Evolutionary conservation across 768 basidiomycete species (phyloP).

Genomic region (Psilocybe cyanescens): DNA sequence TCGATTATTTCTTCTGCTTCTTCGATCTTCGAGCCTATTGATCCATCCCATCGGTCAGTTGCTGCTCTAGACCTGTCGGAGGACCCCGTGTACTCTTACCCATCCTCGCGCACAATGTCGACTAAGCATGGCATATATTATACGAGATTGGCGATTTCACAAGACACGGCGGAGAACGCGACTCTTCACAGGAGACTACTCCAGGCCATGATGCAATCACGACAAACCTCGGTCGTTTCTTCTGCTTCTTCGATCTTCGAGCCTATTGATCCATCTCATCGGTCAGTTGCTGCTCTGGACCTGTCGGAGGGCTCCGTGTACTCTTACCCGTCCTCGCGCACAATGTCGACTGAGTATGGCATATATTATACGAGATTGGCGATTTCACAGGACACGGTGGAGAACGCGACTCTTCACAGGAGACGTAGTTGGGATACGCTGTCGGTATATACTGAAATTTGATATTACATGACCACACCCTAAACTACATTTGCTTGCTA

Average conservation of each 20-base stretch:
- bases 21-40: background rate
- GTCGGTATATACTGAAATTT: background rate
- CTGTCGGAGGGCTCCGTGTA: too few species aligned
- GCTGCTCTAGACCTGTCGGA: background rate
- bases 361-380: too few species aligned
- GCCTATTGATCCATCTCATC: too few species aligned
- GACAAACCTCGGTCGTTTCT: background rate
- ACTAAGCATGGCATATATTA: background rate
- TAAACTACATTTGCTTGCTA: too few species aligned
- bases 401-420: too few species aligned
- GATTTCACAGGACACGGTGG: too few species aligned
- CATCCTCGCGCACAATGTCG: background rate
- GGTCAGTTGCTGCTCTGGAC: too few species aligned
- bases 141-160: background rate
- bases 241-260: background rate
- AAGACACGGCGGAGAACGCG: background rate
- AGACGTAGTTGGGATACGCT: background rate
- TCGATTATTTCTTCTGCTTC: background rate
- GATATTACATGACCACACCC: background rate
- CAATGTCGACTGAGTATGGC: too few species aligned
- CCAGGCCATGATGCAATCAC: background rate
- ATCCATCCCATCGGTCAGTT: background rate
- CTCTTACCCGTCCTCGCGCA: too few species aligned
- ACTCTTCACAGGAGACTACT: background rate
- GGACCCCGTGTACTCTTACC: background rate